Evolutionary conservation across 192 early-diverging fungal species (phyloP), one percentile per base, ranked within the genome.

Genomic region (Linnemannia zychae): DNA sequence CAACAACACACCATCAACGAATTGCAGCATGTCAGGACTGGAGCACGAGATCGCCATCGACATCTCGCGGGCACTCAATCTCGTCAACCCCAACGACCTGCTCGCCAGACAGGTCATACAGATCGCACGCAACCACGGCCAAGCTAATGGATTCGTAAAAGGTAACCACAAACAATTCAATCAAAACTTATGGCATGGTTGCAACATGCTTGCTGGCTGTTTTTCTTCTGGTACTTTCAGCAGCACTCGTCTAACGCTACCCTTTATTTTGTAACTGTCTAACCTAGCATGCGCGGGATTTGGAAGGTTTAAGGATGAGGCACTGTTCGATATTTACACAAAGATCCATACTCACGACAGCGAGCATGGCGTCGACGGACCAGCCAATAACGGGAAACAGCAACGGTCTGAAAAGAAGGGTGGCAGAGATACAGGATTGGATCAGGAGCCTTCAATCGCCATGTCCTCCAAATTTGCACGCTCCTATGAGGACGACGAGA

Each of bases 91-190:
- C 49, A 92, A 92, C 53, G 89, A 92, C 71, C 74, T 90, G 16
- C 77, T 92, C n/a, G 91, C 91, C 18, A 82, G 87, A 63, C 77
- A 83, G 75, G 90, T 92, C 49, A 90, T 92, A 67, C 91, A 90
- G 74, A 85, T 92, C 40, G 91, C 90, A 37, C 67, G 75, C 47
- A 89, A 88, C 47, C 86, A 92, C 28, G 81, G 78, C 52, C 87
- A 88, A 67, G 87, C 81, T 15, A 71, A 85, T 4, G 82, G 85
- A 46, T 92, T 92, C 67, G 83, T 79, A 13, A 86, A 84, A 87
- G 91, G 91, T 89, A 86, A 67, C n/a, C 11, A 40, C 38, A 12
- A 70, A 11, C 40, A 44, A 49, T 12, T 24, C 17, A 13, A 72
- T 9, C 40, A 28, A 6, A 28, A 7, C 28, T 67, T 36, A 34